Evolutionary conservation across 176 grass and related monocot genomes (phyloP).

Genomic region (Tuctoria greenei): DNA sequence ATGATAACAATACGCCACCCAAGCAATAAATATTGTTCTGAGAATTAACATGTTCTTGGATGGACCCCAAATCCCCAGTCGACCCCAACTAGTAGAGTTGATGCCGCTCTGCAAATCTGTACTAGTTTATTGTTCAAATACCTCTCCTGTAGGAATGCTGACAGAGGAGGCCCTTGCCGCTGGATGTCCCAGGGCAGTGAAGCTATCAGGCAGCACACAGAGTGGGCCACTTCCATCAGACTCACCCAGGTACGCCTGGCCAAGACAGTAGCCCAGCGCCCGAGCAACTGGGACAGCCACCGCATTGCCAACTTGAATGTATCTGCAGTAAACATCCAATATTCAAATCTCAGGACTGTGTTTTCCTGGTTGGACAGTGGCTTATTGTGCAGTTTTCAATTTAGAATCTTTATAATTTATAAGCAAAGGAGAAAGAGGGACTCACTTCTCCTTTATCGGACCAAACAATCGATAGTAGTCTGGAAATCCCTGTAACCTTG

Average conservation of each 20-base stretch:
- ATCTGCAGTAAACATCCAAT: conserved; percentile 28
- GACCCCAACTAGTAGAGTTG: neutral
- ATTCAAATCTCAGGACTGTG: neutral
- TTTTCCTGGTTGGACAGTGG: neutral
- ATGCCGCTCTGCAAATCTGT: neutral
- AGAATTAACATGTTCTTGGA: neutral
- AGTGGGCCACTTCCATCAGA: conserved; percentile 12
- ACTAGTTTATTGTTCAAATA: conserved; percentile 22
- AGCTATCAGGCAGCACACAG: conserved; percentile 36
- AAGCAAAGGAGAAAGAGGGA: neutral
- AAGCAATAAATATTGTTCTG: neutral
- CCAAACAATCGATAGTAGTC: conserved; percentile 54
- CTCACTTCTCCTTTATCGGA: conserved; percentile 54
- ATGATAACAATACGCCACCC: neutral
- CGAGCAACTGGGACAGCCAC: conserved; percentile 54
- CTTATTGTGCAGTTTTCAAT: neutral
- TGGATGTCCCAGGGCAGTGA: neutral
- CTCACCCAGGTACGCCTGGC: conserved; percentile 35
- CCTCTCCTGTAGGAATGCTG: conserved; percentile 34
- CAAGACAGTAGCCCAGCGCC: conserved; percentile 47
- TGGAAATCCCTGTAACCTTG: conserved; percentile 59
- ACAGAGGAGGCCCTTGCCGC: neutral
- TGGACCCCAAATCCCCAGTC: neutral
- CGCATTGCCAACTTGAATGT: conserved; percentile 57
- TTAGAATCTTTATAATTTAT: neutral